A percentile compares a stretch with the other conserved stretches of the same genome.
phyloP scores from a whole-genome alignment of 129 eudicot species.

The Erigeron canadensis region DNA sequence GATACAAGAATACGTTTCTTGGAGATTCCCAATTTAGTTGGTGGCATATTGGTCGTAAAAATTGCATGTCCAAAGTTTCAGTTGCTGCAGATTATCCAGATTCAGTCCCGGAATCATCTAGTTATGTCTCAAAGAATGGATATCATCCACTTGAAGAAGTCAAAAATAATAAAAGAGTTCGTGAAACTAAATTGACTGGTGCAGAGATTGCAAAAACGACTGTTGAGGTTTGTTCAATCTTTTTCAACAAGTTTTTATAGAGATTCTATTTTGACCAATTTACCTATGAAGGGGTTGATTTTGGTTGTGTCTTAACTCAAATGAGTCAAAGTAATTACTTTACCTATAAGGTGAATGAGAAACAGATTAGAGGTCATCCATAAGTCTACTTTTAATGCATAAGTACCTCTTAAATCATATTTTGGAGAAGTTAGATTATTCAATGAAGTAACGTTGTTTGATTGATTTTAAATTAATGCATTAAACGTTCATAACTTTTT shows the following conservation, averaged over 20 bases:
- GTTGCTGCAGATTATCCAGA: constrained; percentile 83
- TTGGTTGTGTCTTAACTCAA: too few species aligned
- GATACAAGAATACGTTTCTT: constrained; percentile 41
- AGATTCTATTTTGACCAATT: not conserved
- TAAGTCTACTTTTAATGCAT: not conserved
- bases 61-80: constrained; percentile 45
- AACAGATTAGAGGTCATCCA: too few species aligned
- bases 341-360: too few species aligned
- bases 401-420: not conserved
- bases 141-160: constrained; percentile 87
- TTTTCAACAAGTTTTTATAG: not conserved
- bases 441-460: not conserved
- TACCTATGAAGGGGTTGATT: too few species aligned
- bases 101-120: constrained; percentile 71
- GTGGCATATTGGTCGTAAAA: constrained; percentile 45
- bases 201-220: constrained; percentile 82
- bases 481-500: not conserved
- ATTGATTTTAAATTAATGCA: not conserved
- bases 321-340: too few species aligned
- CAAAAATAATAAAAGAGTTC: constrained; percentile 47
- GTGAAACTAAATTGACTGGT: constrained; percentile 49
- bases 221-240: constrained; percentile 49
- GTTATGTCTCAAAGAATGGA: constrained; percentile 41
- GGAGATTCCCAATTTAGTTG: constrained; percentile 44
- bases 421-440: not conserved